phyloP scores from a whole-genome alignment of 495 filamentous ascomycete species.

The Copromyces sp. region DNA sequence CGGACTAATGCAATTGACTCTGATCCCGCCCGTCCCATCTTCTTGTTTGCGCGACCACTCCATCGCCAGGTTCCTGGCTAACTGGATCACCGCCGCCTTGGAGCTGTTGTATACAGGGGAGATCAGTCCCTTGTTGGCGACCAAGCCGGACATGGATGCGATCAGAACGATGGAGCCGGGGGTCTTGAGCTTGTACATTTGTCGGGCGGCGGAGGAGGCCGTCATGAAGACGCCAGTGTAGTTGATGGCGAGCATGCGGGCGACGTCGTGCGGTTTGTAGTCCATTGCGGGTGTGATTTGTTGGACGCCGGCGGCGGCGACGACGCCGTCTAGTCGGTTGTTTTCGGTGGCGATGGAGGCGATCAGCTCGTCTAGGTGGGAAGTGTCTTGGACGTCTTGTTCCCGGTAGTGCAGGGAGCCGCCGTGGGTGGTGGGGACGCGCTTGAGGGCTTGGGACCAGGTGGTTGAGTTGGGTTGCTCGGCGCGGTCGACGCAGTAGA shows the following conservation, averaged over 20 bases:
- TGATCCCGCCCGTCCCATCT: slow-evolving; percentile 43
- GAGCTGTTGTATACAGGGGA: slow-evolving; percentile 59
- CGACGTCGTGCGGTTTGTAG: slow-evolving; percentile 56
- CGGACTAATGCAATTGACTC: slow-evolving; percentile 58
- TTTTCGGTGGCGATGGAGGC: slow-evolving; percentile 43
- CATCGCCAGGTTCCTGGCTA: slow-evolving; percentile 55
- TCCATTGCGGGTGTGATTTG: slow-evolving; percentile 60
- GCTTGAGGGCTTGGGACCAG: slow-evolving; percentile 39
- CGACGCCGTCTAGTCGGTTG: slow-evolving; percentile 55
- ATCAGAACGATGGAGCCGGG: slow-evolving; percentile 65
- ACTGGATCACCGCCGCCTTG: slow-evolving; percentile 60
- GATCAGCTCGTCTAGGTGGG: slow-evolving; percentile 43
- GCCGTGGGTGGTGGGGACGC: slow-evolving; percentile 38
- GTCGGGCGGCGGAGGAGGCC: slow-evolving; percentile 56
- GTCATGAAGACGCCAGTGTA: slow-evolving; percentile 72
- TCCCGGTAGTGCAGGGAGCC: slow-evolving; percentile 51
- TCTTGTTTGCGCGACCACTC: slow-evolving; percentile 49
- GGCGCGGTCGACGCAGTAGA: slow-evolving; percentile 54
- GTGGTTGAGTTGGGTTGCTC: slow-evolving; percentile 33
- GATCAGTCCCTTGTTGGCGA: slow-evolving; percentile 62
- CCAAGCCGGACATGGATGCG: slow-evolving; percentile 61
- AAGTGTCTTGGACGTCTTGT: slow-evolving; percentile 54
- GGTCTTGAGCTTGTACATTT: slow-evolving; percentile 65
- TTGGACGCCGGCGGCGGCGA: slow-evolving; percentile 70
- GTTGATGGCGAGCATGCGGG: slow-evolving; percentile 64